These are phyloP conservation scores for Diversispora epigaea DNA, from an alignment of 192 early-diverging fungal genomes.

Conservation along the genomic window DNA sequence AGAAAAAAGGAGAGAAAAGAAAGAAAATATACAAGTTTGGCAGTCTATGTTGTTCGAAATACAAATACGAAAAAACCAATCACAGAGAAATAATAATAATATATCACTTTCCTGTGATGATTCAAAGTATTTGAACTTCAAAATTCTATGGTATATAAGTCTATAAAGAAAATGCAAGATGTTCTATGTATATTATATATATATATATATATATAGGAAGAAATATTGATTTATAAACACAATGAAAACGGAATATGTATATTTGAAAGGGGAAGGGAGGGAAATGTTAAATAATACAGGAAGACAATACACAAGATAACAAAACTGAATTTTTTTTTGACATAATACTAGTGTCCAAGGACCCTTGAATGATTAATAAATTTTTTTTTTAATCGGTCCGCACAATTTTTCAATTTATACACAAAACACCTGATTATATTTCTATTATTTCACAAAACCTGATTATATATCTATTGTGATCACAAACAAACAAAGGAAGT, in stretches of 20 bases:
- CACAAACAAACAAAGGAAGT: no score
- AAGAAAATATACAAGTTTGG: conserved; percentile 17
- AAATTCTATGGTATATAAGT: conserved; percentile 26
- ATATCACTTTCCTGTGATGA: neutral
- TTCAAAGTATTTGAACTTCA: neutral
- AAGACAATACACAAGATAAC: neutral
- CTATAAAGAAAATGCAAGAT: neutral
- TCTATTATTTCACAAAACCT: neutral
- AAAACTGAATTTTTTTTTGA: neutral
- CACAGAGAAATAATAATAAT: neutral
- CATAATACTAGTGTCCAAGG: conserved; percentile 17
- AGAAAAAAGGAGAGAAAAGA: neutral
- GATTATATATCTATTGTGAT: neutral
- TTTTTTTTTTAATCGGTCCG: neutral
- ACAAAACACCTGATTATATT: neutral
- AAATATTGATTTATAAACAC: no score
- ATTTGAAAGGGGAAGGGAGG: no score
- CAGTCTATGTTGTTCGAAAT: conserved; percentile 16
- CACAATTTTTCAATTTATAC: neutral
- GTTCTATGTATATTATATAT: no score
- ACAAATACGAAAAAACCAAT: neutral
- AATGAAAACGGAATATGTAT: no score
- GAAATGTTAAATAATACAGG: neutral
- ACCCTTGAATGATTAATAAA: conserved; percentile 4
- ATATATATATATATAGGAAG: no score